Percentiles rank a stretch among this genome's conserved stretches.
phyloP scores from a whole-genome alignment of 768 basidiomycete species.

The Russula foetens region DNA sequence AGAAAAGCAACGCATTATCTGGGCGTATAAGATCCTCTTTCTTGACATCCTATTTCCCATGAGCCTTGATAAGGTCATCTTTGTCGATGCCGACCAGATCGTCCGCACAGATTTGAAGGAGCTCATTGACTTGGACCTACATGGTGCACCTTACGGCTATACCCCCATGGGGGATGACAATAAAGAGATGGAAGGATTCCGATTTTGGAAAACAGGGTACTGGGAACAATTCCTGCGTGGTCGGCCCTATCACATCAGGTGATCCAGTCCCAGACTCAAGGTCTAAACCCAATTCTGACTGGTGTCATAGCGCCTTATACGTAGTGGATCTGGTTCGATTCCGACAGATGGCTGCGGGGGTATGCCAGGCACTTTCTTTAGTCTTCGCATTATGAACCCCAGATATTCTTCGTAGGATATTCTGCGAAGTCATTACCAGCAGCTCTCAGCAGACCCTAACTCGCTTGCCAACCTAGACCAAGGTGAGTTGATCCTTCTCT shows the following conservation, averaged over 20 bases:
- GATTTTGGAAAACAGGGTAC: conserved; percentile 98
- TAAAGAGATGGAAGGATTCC: conserved; percentile 91
- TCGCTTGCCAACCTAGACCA: conserved; percentile 94
- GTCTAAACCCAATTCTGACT: not conserved
- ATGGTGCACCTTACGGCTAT: conserved; percentile 91
- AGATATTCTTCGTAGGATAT: conserved; percentile 49
- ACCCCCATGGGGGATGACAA: conserved; percentile 98
- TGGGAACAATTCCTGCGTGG: conserved; percentile 86
- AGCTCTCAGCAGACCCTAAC: conserved; percentile 87
- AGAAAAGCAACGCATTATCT: conserved; percentile 97
- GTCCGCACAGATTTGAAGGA: conserved; percentile 95
- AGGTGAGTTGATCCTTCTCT: conserved; percentile 36
- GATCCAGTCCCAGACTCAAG: not conserved
- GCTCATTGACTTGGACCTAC: conserved; percentile 85
- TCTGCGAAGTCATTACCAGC: conserved; percentile 86
- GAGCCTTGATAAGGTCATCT: conserved; percentile 98
- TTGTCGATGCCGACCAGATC: conserved; percentile 97
- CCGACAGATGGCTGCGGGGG: conserved; percentile 66
- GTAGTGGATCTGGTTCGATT: conserved; percentile 94
- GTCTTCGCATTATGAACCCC: not conserved
- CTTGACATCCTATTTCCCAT: conserved; percentile 98
- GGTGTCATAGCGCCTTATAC: conserved; percentile 68
- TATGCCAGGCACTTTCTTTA: conserved; percentile 25
- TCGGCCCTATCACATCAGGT: conserved; percentile 93
- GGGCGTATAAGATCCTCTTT: conserved; percentile 99